Conservation (phyloP, 176 grass and related monocot species). For the Aechmea fasciata region DNA sequence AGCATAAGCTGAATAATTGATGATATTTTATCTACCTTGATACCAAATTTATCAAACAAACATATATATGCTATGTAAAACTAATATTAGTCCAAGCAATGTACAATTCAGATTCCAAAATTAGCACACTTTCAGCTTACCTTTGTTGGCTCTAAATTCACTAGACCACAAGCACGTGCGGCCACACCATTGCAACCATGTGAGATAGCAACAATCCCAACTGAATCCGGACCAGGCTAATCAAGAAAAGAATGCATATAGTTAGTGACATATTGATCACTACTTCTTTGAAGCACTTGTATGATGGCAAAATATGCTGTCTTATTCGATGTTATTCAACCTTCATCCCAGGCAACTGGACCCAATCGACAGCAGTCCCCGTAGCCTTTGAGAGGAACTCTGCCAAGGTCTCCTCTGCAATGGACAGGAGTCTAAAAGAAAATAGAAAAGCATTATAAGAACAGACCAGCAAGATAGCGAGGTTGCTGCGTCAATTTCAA, state of each 20-base stretch:
- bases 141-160: slow-evolving; percentile 93
- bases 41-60: not conserved
- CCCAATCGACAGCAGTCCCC: slow-evolving; percentile 99
- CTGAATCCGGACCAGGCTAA: slow-evolving; percentile 99
- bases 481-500: not conserved
- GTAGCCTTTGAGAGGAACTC: slow-evolving; percentile 99
- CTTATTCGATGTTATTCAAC: slow-evolving; percentile 21
- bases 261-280: not conserved
- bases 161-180: slow-evolving; percentile 96
- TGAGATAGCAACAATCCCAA: slow-evolving; percentile 96
- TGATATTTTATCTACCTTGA: not conserved
- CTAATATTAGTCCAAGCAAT: not conserved
- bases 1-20: not conserved
- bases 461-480: not conserved
- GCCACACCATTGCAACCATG: slow-evolving; percentile 86
- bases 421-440: slow-evolving; percentile 58
- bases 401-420: slow-evolving; percentile 96
- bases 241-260: slow-evolving; percentile 1
- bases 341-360: slow-evolving; percentile 99
- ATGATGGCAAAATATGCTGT: not conserved
- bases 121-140: slow-evolving; percentile 17
- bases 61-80: not conserved
- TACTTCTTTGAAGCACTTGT: too few relatives aligned
- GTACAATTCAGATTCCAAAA: not conserved
- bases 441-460: not conserved